Base-by-base conservation (phyloP, 164 flowering plant genomes). In the Warburgia ugandensis region DNA sequence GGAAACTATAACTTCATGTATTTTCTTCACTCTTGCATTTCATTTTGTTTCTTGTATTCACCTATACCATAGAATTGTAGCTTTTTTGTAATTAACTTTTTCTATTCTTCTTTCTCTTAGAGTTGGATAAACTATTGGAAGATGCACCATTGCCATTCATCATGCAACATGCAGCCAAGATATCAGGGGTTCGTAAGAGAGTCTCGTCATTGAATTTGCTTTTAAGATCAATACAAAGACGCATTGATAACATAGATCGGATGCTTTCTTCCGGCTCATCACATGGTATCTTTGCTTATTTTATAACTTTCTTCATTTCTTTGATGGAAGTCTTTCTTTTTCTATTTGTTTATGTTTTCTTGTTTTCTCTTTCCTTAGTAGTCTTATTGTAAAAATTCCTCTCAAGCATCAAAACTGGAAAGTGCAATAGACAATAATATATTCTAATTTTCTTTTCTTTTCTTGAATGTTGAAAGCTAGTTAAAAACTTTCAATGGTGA, bases 111-210 rank as follows among this genome's bases (percentile, higher is more conserved):
- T 27, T 40, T n/a, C 46, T 58, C 25, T 53, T 77, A 94, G 99
- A 94, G 73, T 86, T 94, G 56, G 99, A 94, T 72, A 84, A 73
- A 48, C 72, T 94, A 29, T 53, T 94, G 46, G 99, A 82, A 57
- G 97, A 86, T 77, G 99, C 97, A 52, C 99, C 99, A 0, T 62
- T 77, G 70, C 94, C 94, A 10, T 84, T 88, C 54, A 77, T 86
- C 11, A 77, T 88, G 86, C 97, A 92, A 55, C 82, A 92, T 60
- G 99, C 95, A 19, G 77, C 89, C 41, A 92, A 73, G 74, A 75
- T 92, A 31, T 78, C 87, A 39, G 71, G 67, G 14, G 81, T 92
- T 62, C 84, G 92, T 55, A 84, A 78, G 74, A 79, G 97, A 67
- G 90, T 94, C 31, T 75, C 73, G 16, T 78, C 95, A 4, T 55